These are phyloP conservation scores for Sporothrix sp. DNA, from an alignment of 2,329 filamentous ascomycete genomes.

Conservation along the genomic window DNA sequence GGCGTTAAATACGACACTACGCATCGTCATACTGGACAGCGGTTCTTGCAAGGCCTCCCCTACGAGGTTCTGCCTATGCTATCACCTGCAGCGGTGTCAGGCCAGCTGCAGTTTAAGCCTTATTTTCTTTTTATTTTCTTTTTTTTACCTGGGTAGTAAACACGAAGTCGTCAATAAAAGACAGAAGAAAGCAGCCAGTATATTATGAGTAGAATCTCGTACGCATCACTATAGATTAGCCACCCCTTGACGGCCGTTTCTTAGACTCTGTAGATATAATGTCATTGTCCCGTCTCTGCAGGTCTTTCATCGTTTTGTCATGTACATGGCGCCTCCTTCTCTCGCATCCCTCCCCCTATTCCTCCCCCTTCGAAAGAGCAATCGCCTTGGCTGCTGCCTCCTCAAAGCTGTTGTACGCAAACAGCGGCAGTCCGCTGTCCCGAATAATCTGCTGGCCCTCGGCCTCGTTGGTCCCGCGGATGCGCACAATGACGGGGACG, in stretches of 20 bases:
- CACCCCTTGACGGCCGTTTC: background rate
- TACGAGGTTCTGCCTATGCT: too few species aligned
- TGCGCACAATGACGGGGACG: slow-evolving; percentile 68
- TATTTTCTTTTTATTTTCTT: too few species aligned
- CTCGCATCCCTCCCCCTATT: background rate
- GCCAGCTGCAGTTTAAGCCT: too few species aligned
- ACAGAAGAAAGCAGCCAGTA: background rate
- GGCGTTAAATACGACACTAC: too few species aligned
- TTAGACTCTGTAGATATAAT: too few species aligned
- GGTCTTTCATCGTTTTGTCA: background rate
- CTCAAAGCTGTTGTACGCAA: slow-evolving; percentile 66
- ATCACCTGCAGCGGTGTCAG: too few species aligned
- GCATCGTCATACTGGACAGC: too few species aligned
- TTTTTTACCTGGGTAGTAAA: too few species aligned
- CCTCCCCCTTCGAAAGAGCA: slow-evolving; percentile 30
- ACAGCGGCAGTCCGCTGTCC: slow-evolving; percentile 56
- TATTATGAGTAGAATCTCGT: background rate
- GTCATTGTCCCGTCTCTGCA: too few species aligned
- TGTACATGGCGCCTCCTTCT: background rate
- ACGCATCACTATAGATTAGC: background rate
- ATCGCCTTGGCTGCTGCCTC: slow-evolving; percentile 60
- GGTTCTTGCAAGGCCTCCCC: too few species aligned
- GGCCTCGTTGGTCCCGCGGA: slow-evolving; percentile 66
- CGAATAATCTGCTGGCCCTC: slow-evolving; percentile 60
- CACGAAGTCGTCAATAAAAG: background rate